Percentiles rank a stretch among this genome's conserved stretches.
These are phyloP conservation scores for Vitis vinifera DNA, from an alignment of 164 flowering plant genomes.

Conservation along the genomic window ASM3070453v1 NC_081815.1:2966001-2966500, in stretches of 20 bases:
- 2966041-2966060: background rate
- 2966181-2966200: constrained; percentile 91
- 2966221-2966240: constrained; percentile 72
- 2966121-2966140: constrained; percentile 91
- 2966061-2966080: background rate
- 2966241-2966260: too few species aligned
- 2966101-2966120: constrained; percentile 70
- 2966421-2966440: too few species aligned
- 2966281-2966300: background rate
- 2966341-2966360: too few species aligned
- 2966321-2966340: background rate
- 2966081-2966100: background rate
- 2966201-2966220: constrained; percentile 92
- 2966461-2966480: too few species aligned
- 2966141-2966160: constrained; percentile 91
- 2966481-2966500: too few species aligned
- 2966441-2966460: too few species aligned
- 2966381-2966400: background rate
- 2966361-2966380: background rate
- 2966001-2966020: too few species aligned
- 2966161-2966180: constrained; percentile 83
- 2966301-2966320: background rate
- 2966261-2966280: background rate
- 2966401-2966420: too few species aligned
- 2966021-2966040: background rate